Evolutionary conservation across 441 rosid genomes (phyloP).

Genomic region (Gossypium aridum): DNA sequence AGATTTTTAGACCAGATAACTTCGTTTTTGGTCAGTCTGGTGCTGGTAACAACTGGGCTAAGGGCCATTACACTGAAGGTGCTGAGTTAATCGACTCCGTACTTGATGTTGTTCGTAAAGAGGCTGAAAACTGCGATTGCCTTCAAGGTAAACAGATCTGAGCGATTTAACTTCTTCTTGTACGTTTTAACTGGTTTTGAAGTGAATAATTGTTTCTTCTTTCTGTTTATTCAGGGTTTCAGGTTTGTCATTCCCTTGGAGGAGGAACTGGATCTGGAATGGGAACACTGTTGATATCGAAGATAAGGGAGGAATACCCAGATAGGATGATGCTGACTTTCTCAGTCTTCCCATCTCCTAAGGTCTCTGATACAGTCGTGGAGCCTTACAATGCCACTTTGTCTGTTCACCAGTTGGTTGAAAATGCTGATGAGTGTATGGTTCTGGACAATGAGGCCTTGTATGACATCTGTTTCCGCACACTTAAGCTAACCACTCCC

Average conservation of each 20-base stretch:
- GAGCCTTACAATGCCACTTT: conserved; percentile 66
- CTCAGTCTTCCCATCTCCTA: conserved; percentile 59
- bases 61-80: conserved; percentile 59
- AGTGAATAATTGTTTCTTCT: not conserved
- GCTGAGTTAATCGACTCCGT: conserved; percentile 49
- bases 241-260: conserved; percentile 57
- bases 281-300: conserved; percentile 61
- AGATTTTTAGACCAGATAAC: conserved; percentile 50
- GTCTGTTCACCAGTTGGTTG: conserved; percentile 58
- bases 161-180: not conserved
- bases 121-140: conserved; percentile 38
- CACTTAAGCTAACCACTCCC: conserved; percentile 61
- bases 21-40: conserved; percentile 55
- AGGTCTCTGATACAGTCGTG: conserved; percentile 60
- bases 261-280: conserved; percentile 68
- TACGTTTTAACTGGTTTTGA: not conserved
- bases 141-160: conserved; percentile 33
- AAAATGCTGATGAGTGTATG: conserved; percentile 61
- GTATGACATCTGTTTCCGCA: conserved; percentile 58
- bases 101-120: conserved; percentile 35
- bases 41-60: conserved; percentile 70
- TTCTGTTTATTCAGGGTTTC: conserved; percentile 33
- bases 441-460: conserved; percentile 63
- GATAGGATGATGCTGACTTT: conserved; percentile 68
- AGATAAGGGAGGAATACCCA: conserved; percentile 59